Percentiles rank a stretch among this genome's conserved stretches.
phyloP scores from a whole-genome alignment of 495 filamentous ascomycete species.

The Coniosporium apollinis region DNA sequence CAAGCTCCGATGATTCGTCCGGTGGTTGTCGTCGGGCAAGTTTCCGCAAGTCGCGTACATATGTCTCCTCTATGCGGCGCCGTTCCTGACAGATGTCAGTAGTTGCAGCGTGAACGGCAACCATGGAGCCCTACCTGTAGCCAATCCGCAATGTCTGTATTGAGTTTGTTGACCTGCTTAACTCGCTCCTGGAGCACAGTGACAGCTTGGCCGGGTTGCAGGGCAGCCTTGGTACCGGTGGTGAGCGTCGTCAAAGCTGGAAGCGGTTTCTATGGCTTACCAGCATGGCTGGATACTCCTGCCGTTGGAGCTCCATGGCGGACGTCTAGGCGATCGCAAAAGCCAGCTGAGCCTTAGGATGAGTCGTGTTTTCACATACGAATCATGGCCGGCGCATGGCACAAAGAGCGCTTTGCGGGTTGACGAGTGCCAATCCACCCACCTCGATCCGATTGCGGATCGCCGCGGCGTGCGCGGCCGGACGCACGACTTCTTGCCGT shows the following conservation, averaged over 20 bases:
- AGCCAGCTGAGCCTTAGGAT: conserved; percentile 1
- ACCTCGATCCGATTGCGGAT: not conserved
- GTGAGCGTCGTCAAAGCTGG: not conserved
- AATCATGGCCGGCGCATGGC: not conserved
- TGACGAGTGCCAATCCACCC: not conserved
- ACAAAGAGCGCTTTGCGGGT: not conserved
- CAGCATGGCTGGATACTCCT: conserved; percentile 93
- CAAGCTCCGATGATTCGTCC: conserved; percentile 60
- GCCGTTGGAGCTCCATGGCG: conserved; percentile 63
- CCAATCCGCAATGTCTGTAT: conserved; percentile 90
- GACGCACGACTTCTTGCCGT: not conserved
- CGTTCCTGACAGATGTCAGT: conserved; percentile 49
- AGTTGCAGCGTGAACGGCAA: conserved; percentile 1
- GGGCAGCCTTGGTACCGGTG: conserved; percentile 41
- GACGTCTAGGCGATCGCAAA: too few species aligned
- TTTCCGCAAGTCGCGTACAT: conserved; percentile 70
- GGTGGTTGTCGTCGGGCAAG: conserved; percentile 51
- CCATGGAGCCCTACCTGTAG: conserved; percentile 51
- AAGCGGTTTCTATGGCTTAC: conserved; percentile 53
- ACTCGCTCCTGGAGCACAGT: conserved; percentile 73
- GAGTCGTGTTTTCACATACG: not conserved
- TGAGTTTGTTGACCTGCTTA: conserved; percentile 70
- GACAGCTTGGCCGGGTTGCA: conserved; percentile 76
- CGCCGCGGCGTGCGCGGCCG: not conserved
- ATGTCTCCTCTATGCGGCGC: conserved; percentile 78